These are phyloP conservation scores for Camelina sativa DNA, from an alignment of 345 rosid genomes.

Conservation along the genomic window DNA sequence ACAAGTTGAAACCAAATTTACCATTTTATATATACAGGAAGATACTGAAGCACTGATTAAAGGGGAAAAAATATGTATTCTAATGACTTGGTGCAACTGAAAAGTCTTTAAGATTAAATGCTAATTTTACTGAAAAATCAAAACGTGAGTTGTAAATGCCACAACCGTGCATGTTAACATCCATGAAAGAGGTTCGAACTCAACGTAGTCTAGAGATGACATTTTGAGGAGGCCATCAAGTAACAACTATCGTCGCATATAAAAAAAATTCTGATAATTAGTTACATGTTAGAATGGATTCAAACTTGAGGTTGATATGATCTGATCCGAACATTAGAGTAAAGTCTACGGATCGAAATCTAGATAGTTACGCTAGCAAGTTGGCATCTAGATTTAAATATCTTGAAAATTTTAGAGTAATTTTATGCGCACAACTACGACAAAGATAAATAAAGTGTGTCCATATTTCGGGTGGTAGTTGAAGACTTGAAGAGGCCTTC, in stretches of 20 bases:
- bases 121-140: not conserved
- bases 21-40: not conserved
- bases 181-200: not conserved
- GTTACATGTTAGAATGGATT: not conserved
- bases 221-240: not conserved
- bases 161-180: not conserved
- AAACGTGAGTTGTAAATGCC: not conserved
- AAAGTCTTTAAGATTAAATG: not conserved
- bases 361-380: not conserved
- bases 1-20: conserved; percentile 13
- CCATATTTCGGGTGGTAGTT: conserved; percentile 39
- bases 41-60: not conserved
- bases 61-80: not conserved
- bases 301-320: not conserved
- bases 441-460: not conserved
- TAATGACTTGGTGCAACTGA: not conserved
- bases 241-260: not conserved
- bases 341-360: not conserved
- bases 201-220: not conserved
- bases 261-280: not conserved
- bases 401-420: not conserved
- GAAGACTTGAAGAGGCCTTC: conserved; percentile 40
- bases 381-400: not conserved
- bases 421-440: not conserved
- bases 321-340: not conserved